Conservation (phyloP, 225 moss, liverwort and hornwort genomes). For the Sphagnum tenellum region DNA sequence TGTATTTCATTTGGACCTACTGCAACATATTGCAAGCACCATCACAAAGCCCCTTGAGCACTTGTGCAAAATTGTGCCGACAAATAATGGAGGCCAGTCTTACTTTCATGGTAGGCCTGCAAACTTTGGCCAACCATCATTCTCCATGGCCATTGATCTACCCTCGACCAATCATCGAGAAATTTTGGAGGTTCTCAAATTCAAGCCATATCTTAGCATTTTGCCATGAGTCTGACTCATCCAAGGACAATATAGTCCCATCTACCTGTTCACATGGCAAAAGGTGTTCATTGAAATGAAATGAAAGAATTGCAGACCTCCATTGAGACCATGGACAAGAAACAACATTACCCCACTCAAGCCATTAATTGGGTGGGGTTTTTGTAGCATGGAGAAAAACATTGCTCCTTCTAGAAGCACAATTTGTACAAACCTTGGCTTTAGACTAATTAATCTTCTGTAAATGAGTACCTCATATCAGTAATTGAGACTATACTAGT, state of each 20-base stretch:
- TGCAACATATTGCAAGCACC: too few species aligned
- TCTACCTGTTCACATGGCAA: constrained; percentile 17
- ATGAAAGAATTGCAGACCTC: not conserved
- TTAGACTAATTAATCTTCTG: not conserved
- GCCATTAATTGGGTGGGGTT: too few species aligned
- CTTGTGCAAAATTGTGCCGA: too few species aligned
- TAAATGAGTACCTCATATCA: too few species aligned
- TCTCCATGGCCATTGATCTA: constrained; percentile 29
- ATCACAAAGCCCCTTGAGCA: too few species aligned
- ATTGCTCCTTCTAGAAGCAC: not conserved
- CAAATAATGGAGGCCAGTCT: too few species aligned
- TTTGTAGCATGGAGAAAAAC: too few species aligned
- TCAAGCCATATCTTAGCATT: constrained; percentile 15
- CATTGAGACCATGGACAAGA: not conserved
- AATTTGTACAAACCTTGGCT: not conserved
- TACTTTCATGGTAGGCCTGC: constrained; percentile 15
- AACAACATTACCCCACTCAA: too few species aligned
- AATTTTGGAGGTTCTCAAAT: constrained; percentile 34
- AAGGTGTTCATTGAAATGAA: not conserved
- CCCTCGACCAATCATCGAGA: constrained; percentile 30
- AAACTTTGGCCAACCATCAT: constrained; percentile 40
- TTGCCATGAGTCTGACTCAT: constrained; percentile 20
- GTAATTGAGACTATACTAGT: too few species aligned
- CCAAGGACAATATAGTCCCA: constrained; percentile 33
- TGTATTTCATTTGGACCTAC: too few species aligned